Conservation (phyloP, 164 flowering plant genomes). For the Litsea cubeba region DNA sequence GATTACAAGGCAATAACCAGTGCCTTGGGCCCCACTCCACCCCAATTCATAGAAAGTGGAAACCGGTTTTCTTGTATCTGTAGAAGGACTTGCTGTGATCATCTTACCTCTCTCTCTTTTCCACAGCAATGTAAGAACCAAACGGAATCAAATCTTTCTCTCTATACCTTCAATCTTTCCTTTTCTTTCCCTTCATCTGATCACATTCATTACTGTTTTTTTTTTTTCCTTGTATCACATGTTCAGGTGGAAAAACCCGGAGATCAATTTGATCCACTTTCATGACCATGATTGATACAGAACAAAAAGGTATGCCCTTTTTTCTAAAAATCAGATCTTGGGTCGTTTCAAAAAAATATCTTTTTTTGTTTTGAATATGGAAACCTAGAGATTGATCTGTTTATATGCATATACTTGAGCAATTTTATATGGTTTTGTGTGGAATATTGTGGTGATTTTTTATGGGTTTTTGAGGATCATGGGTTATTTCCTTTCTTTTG, state of each 20-base stretch:
- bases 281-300: constrained; percentile 15
- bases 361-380: background rate
- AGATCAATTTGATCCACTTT: background rate
- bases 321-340: background rate
- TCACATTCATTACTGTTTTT: background rate
- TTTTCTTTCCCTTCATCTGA: background rate
- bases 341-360: background rate
- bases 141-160: background rate
- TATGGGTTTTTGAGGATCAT: background rate
- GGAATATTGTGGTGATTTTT: too few species aligned
- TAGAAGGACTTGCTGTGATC: background rate
- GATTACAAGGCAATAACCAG: background rate
- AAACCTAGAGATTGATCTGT: background rate
- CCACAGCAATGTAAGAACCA: constrained; percentile 1
- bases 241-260: constrained; percentile 10
- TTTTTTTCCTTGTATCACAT: background rate
- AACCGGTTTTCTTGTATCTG: background rate
- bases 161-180: background rate
- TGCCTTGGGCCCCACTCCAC: constrained; percentile 5
- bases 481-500: background rate
- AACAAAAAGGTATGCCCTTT: constrained; percentile 9
- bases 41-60: background rate
- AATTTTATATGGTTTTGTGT: background rate
- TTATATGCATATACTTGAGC: background rate
- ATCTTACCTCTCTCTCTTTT: background rate